A percentile compares a stretch with the other conserved stretches of the same genome.
phyloP scores from a whole-genome alignment of 2,329 filamentous ascomycete species.

The Aspergillus sergii region DNA sequence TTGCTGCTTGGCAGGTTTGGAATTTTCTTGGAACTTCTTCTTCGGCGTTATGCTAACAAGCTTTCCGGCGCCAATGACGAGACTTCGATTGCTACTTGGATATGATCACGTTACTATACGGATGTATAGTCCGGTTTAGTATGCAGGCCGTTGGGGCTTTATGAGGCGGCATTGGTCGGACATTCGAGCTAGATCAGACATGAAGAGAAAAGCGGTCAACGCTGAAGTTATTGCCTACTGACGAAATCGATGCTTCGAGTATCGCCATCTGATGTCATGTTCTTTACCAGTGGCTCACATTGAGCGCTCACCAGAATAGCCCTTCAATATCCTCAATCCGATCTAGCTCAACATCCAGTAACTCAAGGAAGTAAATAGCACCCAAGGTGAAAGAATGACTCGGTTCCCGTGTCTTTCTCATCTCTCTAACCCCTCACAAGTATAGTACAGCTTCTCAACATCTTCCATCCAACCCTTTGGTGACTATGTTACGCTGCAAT shows the following conservation, averaged over 20 bases:
- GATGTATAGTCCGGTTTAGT: background rate
- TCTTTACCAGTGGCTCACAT: background rate
- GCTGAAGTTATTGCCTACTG: background rate
- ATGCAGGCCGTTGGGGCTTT: background rate
- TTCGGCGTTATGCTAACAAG: background rate
- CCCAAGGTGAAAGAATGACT: background rate
- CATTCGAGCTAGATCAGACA: background rate
- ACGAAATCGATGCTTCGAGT: background rate
- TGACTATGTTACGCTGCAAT: background rate
- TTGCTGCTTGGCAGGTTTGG: background rate
- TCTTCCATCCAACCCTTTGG: background rate
- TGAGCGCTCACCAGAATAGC: background rate
- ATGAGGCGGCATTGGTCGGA: background rate
- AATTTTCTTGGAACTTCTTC: background rate
- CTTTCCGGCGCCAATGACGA: too few relatives aligned
- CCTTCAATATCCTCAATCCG: background rate
- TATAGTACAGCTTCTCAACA: background rate
- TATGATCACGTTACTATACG: background rate
- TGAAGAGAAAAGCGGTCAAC: background rate
- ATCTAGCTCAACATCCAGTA: background rate
- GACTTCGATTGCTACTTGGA: background rate
- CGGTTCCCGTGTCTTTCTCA: background rate
- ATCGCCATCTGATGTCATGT: background rate
- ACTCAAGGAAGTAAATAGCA: background rate
- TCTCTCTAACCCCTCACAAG: background rate